Conservation (phyloP, 2,329 filamentous ascomycete genomes). For the Talaromyces funiculosus region DNA sequence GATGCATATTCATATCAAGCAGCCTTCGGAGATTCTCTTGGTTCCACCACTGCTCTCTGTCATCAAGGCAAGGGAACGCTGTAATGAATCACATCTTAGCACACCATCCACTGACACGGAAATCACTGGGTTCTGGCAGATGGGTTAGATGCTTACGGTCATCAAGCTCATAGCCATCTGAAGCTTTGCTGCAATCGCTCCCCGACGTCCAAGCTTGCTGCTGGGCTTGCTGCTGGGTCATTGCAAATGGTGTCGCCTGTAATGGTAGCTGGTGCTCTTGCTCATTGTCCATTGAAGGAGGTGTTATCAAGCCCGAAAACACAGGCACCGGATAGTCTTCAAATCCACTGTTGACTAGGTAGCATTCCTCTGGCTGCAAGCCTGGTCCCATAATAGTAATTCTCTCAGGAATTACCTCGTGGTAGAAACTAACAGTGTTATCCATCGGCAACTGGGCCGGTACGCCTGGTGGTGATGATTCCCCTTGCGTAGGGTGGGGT, state of each 20-base stretch:
- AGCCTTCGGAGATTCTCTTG: slow-evolving; percentile 12
- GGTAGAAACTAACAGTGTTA: slow-evolving; percentile 1
- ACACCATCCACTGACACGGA: neutral
- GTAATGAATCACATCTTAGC: neutral
- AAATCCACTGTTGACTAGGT: slow-evolving; percentile 1
- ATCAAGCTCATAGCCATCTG: slow-evolving; percentile 9
- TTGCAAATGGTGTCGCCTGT: neutral
- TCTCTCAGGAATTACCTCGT: neutral
- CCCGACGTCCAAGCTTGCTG: neutral
- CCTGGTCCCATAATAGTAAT: neutral
- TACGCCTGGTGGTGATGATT: neutral
- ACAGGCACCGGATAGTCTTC: neutral
- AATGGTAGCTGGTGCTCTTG: slow-evolving; percentile 4
- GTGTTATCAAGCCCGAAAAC: slow-evolving; percentile 14
- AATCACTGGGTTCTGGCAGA: neutral
- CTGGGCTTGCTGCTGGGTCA: no score
- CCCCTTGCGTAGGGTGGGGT: neutral
- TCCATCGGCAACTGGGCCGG: neutral
- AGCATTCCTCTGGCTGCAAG: slow-evolving; percentile 2
- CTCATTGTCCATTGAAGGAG: slow-evolving; percentile 12
- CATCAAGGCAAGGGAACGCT: slow-evolving; percentile 13
- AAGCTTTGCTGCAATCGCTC: neutral
- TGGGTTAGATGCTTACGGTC: slow-evolving; percentile 5
- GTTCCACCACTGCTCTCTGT: slow-evolving; percentile 13
- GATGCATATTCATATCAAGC: slow-evolving; percentile 10